Evolutionary conservation across 2,329 filamentous ascomycete genomes (phyloP).

Genomic region (Exophiala calicioides): DNA sequence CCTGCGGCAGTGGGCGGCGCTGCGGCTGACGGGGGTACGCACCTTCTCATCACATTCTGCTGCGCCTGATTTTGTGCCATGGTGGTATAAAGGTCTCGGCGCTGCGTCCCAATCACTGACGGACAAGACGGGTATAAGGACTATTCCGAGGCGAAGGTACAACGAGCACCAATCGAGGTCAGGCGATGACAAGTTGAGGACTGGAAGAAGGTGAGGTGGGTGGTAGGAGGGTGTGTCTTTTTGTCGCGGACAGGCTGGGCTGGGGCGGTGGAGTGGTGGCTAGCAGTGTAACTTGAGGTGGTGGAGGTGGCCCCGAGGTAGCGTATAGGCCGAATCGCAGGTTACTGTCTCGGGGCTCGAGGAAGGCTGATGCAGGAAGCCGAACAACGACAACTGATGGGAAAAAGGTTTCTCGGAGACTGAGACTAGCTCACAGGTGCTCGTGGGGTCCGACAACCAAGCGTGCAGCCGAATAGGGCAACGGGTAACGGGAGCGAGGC

Average conservation of each 20-base stretch:
- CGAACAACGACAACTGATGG: not conserved
- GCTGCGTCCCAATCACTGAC: constrained; percentile 22
- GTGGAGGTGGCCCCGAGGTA: constrained; percentile 12
- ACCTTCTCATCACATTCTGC: constrained; percentile 65
- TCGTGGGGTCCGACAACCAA: constrained; percentile 25
- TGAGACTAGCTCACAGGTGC: constrained; percentile 24
- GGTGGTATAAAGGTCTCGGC: constrained; percentile 15
- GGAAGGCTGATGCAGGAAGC: not conserved
- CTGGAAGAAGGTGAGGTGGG: constrained; percentile 8
- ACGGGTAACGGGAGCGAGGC: constrained; percentile 9
- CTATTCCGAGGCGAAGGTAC: constrained; percentile 32
- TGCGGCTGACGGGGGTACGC: not conserved
- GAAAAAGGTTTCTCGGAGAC: constrained; percentile 11
- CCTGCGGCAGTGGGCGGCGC: not conserved
- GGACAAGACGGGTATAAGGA: constrained; percentile 45
- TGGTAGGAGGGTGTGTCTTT: not conserved
- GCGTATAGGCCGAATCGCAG: constrained; percentile 9
- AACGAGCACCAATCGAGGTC: constrained; percentile 32
- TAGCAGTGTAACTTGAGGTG: constrained; percentile 26
- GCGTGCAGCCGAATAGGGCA: constrained; percentile 10
- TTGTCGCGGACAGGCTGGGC: constrained; percentile 14
- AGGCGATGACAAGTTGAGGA: constrained; percentile 6
- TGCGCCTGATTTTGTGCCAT: constrained; percentile 49
- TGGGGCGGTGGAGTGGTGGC: constrained; percentile 20
- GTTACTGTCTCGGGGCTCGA: not conserved